Conservation (phyloP, 2,329 filamentous ascomycete genomes). For the Alternaria rosae region DNA sequence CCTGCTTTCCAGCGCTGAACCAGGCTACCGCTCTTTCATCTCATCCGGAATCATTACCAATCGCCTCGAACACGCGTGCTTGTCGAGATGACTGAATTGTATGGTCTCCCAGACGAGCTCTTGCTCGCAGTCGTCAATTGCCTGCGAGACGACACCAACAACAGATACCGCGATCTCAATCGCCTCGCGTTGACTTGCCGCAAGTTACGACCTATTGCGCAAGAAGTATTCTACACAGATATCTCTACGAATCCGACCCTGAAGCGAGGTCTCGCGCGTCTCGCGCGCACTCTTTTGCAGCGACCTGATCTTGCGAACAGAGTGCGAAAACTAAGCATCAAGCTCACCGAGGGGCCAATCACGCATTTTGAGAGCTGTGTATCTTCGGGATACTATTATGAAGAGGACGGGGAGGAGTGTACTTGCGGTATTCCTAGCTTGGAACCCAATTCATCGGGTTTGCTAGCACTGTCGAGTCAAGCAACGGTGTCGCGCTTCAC, state of each 20-base stretch:
- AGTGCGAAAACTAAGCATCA: not conserved
- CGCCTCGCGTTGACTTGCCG: not conserved
- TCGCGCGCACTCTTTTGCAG: not conserved
- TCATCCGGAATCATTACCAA: not conserved
- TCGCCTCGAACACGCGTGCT: not conserved
- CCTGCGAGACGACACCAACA: not conserved
- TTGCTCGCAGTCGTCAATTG: not conserved
- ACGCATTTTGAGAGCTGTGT: not conserved
- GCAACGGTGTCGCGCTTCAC: not conserved
- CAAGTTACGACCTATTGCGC: not conserved
- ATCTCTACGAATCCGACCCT: not conserved
- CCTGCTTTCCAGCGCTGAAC: not conserved
- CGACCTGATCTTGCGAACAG: not conserved
- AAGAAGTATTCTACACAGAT: not conserved
- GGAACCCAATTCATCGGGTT: not conserved
- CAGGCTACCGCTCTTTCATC: not conserved
- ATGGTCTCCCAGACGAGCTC: not conserved
- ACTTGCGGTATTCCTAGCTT: not conserved
- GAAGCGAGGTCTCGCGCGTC: not conserved
- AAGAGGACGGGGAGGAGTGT: not conserved
- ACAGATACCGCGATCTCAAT: not conserved
- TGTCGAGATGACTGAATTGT: not conserved
- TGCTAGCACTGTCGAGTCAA: not conserved
- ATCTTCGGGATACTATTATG: not conserved
- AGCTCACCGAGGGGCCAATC: fast-evolving